Percentiles rank a stretch among this genome's conserved stretches.
phyloP scores from a whole-genome alignment of 345 rosid genomes.

The Lepidium sativum region DNA sequence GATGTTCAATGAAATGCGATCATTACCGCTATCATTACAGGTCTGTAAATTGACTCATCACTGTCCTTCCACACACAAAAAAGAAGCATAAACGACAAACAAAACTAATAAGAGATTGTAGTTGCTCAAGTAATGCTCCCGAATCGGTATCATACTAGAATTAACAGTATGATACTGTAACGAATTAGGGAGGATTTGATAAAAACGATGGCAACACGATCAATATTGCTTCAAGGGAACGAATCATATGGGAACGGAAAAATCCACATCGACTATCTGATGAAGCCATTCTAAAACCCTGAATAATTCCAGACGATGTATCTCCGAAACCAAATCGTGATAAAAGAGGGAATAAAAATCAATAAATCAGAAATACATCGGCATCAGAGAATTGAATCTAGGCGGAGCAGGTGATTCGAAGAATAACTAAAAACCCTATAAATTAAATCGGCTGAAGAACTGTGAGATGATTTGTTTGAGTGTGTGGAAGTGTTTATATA shows the following conservation, averaged over 20 bases:
- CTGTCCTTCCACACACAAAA: constrained; percentile 16
- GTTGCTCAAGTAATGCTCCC: not conserved
- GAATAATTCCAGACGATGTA: not conserved
- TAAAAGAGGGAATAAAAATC: not conserved
- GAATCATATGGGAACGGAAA: constrained; percentile 62
- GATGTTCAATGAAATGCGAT: constrained; percentile 81
- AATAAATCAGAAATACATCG: not conserved
- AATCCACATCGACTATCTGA: constrained; percentile 78
- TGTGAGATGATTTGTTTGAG: not conserved
- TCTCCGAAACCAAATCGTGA: not conserved
- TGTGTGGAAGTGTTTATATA: not conserved
- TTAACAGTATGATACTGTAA: not conserved
- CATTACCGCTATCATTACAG: constrained; percentile 90
- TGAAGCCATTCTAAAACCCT: constrained; percentile 38
- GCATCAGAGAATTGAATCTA: not conserved
- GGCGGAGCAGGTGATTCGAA: not conserved
- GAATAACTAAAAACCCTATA: not conserved
- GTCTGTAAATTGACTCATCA: constrained; percentile 80
- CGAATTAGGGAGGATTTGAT: not conserved
- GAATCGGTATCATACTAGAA: not conserved
- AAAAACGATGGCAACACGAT: constrained; percentile 40
- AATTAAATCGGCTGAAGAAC: not conserved
- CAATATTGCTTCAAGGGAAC: constrained; percentile 81
- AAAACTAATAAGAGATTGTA: not conserved
- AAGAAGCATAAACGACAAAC: too few species aligned